A percentile compares a stretch with the other conserved stretches of the same genome.
These are phyloP conservation scores for Amanita jacksonii DNA, from an alignment of 768 basidiomycete genomes.

Conservation along the genomic window DNA sequence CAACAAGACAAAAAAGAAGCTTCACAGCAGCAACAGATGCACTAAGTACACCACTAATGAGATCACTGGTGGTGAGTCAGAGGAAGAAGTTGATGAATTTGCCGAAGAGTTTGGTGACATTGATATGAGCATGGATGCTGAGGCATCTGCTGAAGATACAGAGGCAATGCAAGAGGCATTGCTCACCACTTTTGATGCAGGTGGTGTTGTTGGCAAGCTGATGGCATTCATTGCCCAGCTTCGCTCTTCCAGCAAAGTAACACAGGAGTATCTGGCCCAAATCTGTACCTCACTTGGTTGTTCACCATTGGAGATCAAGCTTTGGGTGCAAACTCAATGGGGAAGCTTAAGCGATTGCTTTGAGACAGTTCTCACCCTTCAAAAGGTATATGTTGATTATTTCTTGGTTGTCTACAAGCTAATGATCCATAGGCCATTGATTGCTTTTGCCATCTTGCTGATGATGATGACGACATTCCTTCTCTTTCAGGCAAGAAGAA, in stretches of 20 bases:
- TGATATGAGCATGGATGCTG: slow-evolving; percentile 8
- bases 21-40: background rate
- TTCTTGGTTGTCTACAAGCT: background rate
- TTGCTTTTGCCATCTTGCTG: slow-evolving; percentile 2
- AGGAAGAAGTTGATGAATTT: slow-evolving; percentile 11
- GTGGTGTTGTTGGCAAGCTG: slow-evolving; percentile 14
- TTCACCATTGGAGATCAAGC: slow-evolving; percentile 5
- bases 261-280: slow-evolving; percentile 3
- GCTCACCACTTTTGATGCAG: slow-evolving; percentile 11
- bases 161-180: slow-evolving; percentile 7
- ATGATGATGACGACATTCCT: background rate
- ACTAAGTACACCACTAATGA: background rate
- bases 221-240: slow-evolving; percentile 13
- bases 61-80: background rate
- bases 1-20: background rate
- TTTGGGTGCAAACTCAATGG: slow-evolving; percentile 14
- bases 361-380: background rate
- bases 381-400: slow-evolving; percentile 9
- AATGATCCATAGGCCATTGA: slow-evolving; percentile 7
- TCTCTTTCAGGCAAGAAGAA: background rate
- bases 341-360: slow-evolving; percentile 13
- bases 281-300: slow-evolving; percentile 6
- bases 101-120: slow-evolving; percentile 11
- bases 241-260: slow-evolving; percentile 6
- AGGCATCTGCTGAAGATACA: slow-evolving; percentile 8